These are phyloP conservation scores for Kazachstania sp. DNA, from an alignment of 1,139 yeast species.

Conservation along the genomic window DNA sequence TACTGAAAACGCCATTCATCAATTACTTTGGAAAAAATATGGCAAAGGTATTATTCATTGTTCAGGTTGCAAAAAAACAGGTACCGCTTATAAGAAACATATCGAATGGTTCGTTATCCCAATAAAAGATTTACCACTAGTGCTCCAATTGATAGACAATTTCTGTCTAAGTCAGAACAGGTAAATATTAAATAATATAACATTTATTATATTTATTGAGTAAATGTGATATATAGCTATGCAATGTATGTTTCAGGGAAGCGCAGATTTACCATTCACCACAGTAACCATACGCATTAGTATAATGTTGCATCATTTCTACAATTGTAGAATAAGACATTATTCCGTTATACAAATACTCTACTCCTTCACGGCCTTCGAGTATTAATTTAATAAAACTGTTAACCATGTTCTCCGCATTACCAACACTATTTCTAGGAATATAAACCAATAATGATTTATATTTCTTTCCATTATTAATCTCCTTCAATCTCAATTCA, in stretches of 20 bases:
- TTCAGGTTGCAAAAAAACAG: constrained; percentile 20
- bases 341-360: not conserved
- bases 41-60: constrained; percentile 27
- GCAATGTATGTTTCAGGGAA: no score
- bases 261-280: not conserved
- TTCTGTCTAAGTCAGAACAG: constrained; percentile 12
- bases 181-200: no score
- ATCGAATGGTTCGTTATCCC: constrained; percentile 28
- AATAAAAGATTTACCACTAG: constrained; percentile 17
- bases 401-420: not conserved
- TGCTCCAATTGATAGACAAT: constrained; percentile 18
- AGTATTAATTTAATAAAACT: not conserved
- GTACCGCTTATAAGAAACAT: constrained; percentile 19
- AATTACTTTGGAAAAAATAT: constrained; percentile 23
- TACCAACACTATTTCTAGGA: not conserved
- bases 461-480: constrained; percentile 2
- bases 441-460: constrained; percentile 3
- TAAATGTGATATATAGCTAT: no score
- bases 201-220: no score
- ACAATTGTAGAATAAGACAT: not conserved
- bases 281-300: not conserved
- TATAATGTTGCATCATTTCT: not conserved
- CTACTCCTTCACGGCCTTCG: constrained; percentile 6
- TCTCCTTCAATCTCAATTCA: constrained; percentile 10
- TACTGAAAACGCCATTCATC: constrained; percentile 22